Base-by-base conservation (phyloP, 2,329 filamentous ascomycete genomes). In the Aureobasidium sp. region DNA sequence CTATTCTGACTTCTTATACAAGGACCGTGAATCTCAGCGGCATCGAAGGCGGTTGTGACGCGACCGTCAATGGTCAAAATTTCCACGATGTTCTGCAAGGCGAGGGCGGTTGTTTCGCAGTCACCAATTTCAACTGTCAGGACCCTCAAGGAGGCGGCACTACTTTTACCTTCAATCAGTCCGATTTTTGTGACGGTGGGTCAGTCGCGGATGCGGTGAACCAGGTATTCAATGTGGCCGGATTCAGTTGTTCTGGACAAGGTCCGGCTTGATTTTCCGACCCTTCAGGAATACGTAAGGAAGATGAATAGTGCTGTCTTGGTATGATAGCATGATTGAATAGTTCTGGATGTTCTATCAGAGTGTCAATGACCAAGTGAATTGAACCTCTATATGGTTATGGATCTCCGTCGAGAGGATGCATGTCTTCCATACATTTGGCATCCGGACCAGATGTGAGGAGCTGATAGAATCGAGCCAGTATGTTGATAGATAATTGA, bases 91-190 rank as follows among this genome's bases (percentile, higher is more conserved):
- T 53, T 23, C 15, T 53, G 36, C 36, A 53, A 23, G 17, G 23
- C 15, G 51, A 53, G 6, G 51, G 36, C 1, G 51, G 51, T n/a
- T 53, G 51, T 41, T 1, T 15, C 4, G 51, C 51, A 29, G 26
- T 53, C 23, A 53, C 51, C 2, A n/a, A 27, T 0, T 41, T 53
- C 15, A 29, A 26, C 8, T 53, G 36, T 23, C 20, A 39, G 15
- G 51, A 53, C n/a, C 51, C 51, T n/a, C 20, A 39, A 23, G 51
- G 36, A n/a, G 51, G 51, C 10, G 51, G 51, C 20, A 53, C 51
- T 27, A 41, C 51, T 13, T 53, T 53, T n/a, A 53, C 51, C 12
- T 53, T 53, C 36, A 53, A 53, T 5, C 51, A 53, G 23, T 53
- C 51, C 12, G 51, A n/a, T 13, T 53, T 53, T 29, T 53, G 51